Conservation (phyloP, 192 early-diverging fungal genomes). For the Coemansia sp. region DNA sequence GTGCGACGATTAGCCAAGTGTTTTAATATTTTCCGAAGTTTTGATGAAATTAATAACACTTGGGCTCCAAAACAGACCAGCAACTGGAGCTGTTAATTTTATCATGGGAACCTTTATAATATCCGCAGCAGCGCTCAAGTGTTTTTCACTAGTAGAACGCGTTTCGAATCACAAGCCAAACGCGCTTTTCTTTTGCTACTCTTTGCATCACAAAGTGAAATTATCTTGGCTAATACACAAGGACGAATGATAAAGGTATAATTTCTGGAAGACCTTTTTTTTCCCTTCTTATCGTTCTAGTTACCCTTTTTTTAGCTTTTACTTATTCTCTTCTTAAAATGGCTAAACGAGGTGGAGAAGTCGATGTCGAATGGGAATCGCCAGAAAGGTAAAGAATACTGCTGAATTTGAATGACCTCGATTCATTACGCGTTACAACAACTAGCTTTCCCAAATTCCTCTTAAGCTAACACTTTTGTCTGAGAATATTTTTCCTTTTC, state of each 20-base stretch:
- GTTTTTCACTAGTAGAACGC: no score
- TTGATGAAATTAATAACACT: no score
- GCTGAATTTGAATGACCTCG: background rate
- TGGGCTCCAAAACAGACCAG: no score
- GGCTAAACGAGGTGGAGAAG: slow-evolving; percentile 31
- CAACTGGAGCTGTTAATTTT: no score
- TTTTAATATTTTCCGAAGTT: no score
- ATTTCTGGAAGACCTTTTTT: background rate
- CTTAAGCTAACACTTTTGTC: background rate
- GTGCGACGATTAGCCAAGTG: no score
- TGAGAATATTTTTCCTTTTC: background rate
- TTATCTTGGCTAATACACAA: background rate
- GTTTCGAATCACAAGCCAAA: background rate
- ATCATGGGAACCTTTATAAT: no score
- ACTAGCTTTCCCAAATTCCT: background rate
- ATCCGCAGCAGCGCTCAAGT: no score
- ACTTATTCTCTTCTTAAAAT: background rate
- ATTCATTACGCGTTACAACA: background rate
- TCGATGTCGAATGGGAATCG: slow-evolving; percentile 33
- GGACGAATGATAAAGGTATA: background rate
- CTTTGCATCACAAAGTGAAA: no score
- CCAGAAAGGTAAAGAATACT: slow-evolving; percentile 32
- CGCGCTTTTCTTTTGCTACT: background rate
- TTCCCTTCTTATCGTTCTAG: background rate
- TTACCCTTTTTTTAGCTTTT: background rate